Evolutionary conservation across 2,329 filamentous ascomycete species (phyloP), one percentile per base, ranked within the genome.

Genomic region (Fusarium sp.): DNA sequence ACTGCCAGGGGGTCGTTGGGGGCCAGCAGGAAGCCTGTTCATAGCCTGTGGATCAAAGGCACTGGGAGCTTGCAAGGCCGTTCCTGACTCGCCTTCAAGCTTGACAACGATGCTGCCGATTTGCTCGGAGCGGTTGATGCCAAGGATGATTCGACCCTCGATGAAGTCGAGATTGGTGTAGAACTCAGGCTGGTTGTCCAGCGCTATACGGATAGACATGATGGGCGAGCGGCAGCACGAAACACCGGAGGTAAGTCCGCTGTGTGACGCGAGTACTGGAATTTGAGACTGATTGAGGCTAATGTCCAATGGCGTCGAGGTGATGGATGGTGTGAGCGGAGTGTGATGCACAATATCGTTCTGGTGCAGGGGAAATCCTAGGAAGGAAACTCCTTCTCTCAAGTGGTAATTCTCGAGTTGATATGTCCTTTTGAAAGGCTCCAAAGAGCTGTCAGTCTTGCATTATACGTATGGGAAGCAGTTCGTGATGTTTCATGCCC

Each of bases 111-210:
- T 90, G 53, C 89, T 91, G 49, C 88, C 88, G 50, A 95, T 85
- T 58, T 87, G 84, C 78, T 95, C 92, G 55, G 92, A 81, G 68
- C 90, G 91, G 52, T 86, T 89, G 68, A 91, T 80, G 20, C 74
- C 78, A 31, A 91, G 79, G 50, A 89, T 75, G 28, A 91, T 80
- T 62, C 85, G 84, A 55, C 93, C 93, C 31, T 84, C 85, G 63
- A 96, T 86, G 65, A 87, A 82, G 79, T 95, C 93, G 73, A 95
- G 88, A 76, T 95, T 95, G 52, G 93, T 95, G 79, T 91, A 93
- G 82, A 92, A 91, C 71, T 89, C 86, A 69, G 90, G 89, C 51
- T 86, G 86, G 73, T 89, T 85, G 73, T 92, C 88, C 72, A 94
- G 86, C 46, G 84, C 81, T 74, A 94, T 88, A 63, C 87, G 85